Evolutionary conservation across 1,139 yeast genomes (phyloP).

Genomic region (Zygosaccharomyces pseudobailii): DNA sequence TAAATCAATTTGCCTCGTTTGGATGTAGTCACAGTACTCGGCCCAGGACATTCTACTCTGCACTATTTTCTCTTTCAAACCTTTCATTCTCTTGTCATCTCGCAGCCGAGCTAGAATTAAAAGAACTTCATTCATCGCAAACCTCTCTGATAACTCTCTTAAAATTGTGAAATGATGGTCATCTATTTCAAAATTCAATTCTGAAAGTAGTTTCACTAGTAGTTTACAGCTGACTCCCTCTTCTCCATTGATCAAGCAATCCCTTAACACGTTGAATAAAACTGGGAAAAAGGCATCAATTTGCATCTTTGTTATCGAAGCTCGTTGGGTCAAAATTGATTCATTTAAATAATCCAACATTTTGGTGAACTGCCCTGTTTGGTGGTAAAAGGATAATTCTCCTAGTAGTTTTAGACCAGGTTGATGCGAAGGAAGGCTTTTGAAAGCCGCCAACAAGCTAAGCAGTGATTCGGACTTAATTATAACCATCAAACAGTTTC

Average conservation of each 20-base stretch:
- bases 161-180: constrained; percentile 14
- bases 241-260: constrained; percentile 9
- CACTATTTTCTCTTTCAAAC: constrained; percentile 8
- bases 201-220: constrained; percentile 5
- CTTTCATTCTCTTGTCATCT: neutral
- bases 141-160: constrained; percentile 13
- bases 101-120: constrained; percentile 1
- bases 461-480: constrained; percentile 16
- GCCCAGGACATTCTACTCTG: constrained; percentile 11
- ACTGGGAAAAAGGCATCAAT: constrained; percentile 12
- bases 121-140: constrained; percentile 11
- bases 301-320: neutral
- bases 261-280: constrained; percentile 10
- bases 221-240: constrained; percentile 10
- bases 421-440: constrained; percentile 2
- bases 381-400: constrained; percentile 17
- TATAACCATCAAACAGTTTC: constrained; percentile 15
- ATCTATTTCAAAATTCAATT: constrained; percentile 10
- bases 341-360: constrained; percentile 10
- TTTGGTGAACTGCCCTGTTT: constrained; percentile 17
- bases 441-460: constrained; percentile 8
- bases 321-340: neutral
- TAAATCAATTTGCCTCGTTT: constrained; percentile 8
- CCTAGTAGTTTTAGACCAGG: constrained; percentile 9
- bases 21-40: constrained; percentile 8